These are phyloP conservation scores for Apiospora hydei DNA, from an alignment of 2,329 filamentous ascomycete species.

Conservation along the genomic window DNA sequence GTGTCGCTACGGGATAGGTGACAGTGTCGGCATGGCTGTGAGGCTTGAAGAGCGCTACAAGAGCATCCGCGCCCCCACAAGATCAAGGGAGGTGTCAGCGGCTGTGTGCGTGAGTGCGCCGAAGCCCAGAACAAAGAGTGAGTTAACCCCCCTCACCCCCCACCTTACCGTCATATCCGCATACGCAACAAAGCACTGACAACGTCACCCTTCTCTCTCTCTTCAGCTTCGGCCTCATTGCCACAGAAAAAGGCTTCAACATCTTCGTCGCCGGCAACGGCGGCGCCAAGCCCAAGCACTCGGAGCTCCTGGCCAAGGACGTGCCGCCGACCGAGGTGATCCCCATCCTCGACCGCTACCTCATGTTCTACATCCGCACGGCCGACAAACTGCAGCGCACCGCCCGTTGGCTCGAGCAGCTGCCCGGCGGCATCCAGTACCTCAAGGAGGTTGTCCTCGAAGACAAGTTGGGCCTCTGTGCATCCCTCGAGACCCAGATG, in stretches of 20 bases:
- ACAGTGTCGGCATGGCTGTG: constrained; percentile 91
- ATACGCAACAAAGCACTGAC: background rate
- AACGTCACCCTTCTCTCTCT: background rate
- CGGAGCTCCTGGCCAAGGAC: constrained; percentile 85
- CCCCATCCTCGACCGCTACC: constrained; percentile 84
- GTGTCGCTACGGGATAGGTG: constrained; percentile 88
- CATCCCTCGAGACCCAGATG: constrained; percentile 88
- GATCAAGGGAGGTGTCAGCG: constrained; percentile 88
- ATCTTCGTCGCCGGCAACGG: constrained; percentile 91
- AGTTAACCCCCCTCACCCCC: constrained; percentile 37
- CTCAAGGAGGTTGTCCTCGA: constrained; percentile 83
- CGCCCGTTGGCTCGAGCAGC: constrained; percentile 83
- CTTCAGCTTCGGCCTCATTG: constrained; percentile 82
- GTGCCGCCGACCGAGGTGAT: constrained; percentile 84
- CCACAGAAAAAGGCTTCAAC: constrained; percentile 92
- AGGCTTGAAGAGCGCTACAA: constrained; percentile 90
- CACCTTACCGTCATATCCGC: background rate
- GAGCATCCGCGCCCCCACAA: constrained; percentile 90
- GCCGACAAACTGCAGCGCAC: constrained; percentile 90
- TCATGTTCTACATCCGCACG: constrained; percentile 93
- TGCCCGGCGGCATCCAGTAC: constrained; percentile 85
- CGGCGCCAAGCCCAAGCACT: constrained; percentile 83
- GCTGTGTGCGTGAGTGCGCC: constrained; percentile 91
- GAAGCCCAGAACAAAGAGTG: constrained; percentile 93
- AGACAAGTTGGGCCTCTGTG: constrained; percentile 86